Conservation (phyloP, 148 eudicot species). For the Nepenthes mirabilis region DNA sequence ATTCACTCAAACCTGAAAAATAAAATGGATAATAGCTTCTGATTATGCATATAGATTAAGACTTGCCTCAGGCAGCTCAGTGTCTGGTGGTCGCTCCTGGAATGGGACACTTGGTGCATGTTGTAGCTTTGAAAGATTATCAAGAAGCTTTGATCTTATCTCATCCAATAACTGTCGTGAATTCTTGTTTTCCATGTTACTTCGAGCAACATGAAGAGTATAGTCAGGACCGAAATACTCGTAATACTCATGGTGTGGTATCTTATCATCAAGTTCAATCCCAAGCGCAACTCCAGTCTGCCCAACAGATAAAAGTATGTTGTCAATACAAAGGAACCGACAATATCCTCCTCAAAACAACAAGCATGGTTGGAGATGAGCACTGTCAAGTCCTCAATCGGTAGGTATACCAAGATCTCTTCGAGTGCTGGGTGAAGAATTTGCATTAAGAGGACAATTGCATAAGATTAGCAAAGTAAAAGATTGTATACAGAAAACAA, state of each 20-base stretch:
- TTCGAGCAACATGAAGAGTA: constrained; percentile 84
- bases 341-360: too few relatives aligned
- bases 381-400: too few relatives aligned
- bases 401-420: too few relatives aligned
- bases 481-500: too few relatives aligned
- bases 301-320: too few relatives aligned
- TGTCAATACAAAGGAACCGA: too few relatives aligned
- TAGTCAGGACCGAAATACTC: constrained; percentile 70
- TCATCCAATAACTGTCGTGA: constrained; percentile 60
- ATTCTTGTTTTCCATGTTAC: constrained; percentile 93
- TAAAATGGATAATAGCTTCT: not conserved
- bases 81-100: constrained; percentile 82
- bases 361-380: too few relatives aligned
- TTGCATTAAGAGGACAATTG: too few relatives aligned
- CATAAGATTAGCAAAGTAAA: too few relatives aligned
- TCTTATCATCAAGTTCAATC: too few relatives aligned
- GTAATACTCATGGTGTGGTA: not conserved
- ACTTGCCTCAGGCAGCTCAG: constrained; percentile 62
- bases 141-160: constrained; percentile 68
- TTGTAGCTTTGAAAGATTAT: constrained; percentile 63
- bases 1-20: not conserved
- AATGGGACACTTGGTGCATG: constrained; percentile 92
- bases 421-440: too few relatives aligned
- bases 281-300: too few relatives aligned
- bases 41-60: not conserved